Percentiles rank a stretch among this genome's conserved stretches.
Conservation (phyloP, 805 yeast species). For the Schwanniomyces pseudopolymorphus region DNA sequence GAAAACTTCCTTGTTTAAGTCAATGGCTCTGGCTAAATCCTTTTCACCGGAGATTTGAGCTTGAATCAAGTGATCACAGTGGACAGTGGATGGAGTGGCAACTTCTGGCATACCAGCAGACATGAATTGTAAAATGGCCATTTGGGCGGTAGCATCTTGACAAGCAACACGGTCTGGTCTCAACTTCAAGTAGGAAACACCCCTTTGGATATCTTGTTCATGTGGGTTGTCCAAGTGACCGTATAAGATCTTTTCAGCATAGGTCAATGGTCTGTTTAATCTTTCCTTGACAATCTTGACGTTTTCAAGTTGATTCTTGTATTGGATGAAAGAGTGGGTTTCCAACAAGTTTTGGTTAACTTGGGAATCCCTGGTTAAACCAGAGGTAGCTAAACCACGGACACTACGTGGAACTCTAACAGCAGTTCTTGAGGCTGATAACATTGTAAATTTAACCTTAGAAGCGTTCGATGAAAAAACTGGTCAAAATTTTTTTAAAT, state of each 20-base stretch:
- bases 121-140: conserved; percentile 96
- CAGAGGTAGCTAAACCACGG: conserved; percentile 55
- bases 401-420: conserved; percentile 30
- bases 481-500: neutral
- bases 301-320: conserved; percentile 87
- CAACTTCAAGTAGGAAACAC: conserved; percentile 86
- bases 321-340: conserved; percentile 81
- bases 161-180: conserved; percentile 98
- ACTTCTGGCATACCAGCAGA: conserved; percentile 90
- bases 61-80: conserved; percentile 96
- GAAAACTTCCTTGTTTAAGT: conserved; percentile 89
- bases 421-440: conserved; percentile 42
- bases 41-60: conserved; percentile 88
- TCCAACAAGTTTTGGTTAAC: conserved; percentile 81
- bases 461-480: neutral
- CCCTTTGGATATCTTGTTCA: conserved; percentile 80
- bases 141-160: conserved; percentile 99
- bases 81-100: conserved; percentile 94
- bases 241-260: conserved; percentile 93
- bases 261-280: conserved; percentile 84
- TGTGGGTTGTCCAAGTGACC: conserved; percentile 94
- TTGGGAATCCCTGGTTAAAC: conserved; percentile 64
- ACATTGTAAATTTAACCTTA: conserved; percentile 22
- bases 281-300: conserved; percentile 81
- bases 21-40: conserved; percentile 84